Percentiles rank a stretch among this genome's conserved stretches.
These are phyloP conservation scores for Platanthera zijinensis DNA, from an alignment of 106 monocot genomes.

Conservation along the genomic window DNA sequence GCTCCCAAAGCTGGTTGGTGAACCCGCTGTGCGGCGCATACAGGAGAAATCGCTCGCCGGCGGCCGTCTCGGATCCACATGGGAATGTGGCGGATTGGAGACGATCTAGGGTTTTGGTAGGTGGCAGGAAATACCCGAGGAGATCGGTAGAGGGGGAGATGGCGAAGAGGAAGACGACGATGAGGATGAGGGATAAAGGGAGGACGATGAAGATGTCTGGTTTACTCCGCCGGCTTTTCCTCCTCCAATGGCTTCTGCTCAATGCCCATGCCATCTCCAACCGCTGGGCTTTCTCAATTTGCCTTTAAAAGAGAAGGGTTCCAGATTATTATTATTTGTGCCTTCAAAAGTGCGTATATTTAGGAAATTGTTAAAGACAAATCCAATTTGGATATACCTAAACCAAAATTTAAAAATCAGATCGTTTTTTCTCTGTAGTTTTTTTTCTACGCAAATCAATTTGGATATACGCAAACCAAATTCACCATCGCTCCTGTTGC, in stretches of 20 bases:
- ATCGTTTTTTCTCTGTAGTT: too few species aligned
- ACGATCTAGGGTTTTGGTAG: slow-evolving; percentile 9
- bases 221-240: slow-evolving; percentile 24
- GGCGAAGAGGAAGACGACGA: slow-evolving; percentile 23
- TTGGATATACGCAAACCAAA: too few species aligned
- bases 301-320: too few species aligned
- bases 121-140: neutral
- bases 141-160: slow-evolving; percentile 14
- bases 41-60: slow-evolving; percentile 51
- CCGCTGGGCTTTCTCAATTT: too few species aligned
- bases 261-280: too few species aligned
- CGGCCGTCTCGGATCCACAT: neutral
- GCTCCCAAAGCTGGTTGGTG: slow-evolving; percentile 90
- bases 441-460: too few species aligned
- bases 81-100: neutral
- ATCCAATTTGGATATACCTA: too few species aligned
- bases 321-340: too few species aligned
- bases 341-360: too few species aligned
- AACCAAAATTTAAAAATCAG: too few species aligned
- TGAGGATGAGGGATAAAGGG: slow-evolving; percentile 19
- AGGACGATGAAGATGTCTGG: slow-evolving; percentile 14
- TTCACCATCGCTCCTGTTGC: too few species aligned
- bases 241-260: slow-evolving; percentile 31
- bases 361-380: too few species aligned
- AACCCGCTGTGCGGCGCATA: slow-evolving; percentile 98